These are phyloP conservation scores for Aspergillus japonicus DNA, from an alignment of 2,329 filamentous ascomycete genomes.

Conservation along the genomic window DNA sequence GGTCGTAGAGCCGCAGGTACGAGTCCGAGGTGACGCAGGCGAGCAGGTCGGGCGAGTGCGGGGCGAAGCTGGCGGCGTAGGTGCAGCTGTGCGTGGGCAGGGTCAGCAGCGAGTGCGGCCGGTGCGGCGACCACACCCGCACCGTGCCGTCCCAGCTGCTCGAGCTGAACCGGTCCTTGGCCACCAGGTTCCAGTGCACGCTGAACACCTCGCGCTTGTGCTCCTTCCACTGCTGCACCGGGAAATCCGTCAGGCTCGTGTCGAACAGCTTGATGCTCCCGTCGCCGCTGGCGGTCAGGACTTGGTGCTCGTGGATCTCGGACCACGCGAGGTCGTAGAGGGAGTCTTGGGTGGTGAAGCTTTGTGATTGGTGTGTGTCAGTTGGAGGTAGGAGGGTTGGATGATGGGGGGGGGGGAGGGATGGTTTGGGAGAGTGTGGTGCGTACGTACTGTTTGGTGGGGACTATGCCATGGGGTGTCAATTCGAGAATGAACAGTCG, in stretches of 20 bases:
- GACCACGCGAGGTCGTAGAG: constrained; percentile 96
- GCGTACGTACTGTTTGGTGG: constrained; percentile 69
- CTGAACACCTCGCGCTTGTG: constrained; percentile 92
- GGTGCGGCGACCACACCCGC: constrained; percentile 89
- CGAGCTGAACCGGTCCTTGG: constrained; percentile 86
- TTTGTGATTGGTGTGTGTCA: constrained; percentile 32
- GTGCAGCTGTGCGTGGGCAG: constrained; percentile 91
- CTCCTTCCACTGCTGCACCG: constrained; percentile 87
- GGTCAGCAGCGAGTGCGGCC: constrained; percentile 72
- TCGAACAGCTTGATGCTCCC: constrained; percentile 95
- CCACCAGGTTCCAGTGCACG: constrained; percentile 86
- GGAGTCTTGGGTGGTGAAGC: constrained; percentile 95
- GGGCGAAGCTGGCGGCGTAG: constrained; percentile 88
- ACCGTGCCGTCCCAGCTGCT: constrained; percentile 96
- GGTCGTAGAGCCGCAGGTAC: constrained; percentile 85
- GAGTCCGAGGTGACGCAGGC: constrained; percentile 88
- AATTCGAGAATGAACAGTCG: constrained; percentile 80
- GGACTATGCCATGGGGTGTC: constrained; percentile 76
- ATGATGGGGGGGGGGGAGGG: too few species aligned
- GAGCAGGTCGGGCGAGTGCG: constrained; percentile 79
- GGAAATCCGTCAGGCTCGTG: constrained; percentile 74
- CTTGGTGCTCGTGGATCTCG: constrained; percentile 92
- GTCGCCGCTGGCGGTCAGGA: constrained; percentile 85
- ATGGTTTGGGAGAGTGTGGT: too few species aligned
- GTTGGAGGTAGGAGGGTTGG: too few species aligned